These are phyloP conservation scores for Amylocystis lapponica DNA, from an alignment of 768 basidiomycete genomes.

Conservation along the genomic window DNA sequence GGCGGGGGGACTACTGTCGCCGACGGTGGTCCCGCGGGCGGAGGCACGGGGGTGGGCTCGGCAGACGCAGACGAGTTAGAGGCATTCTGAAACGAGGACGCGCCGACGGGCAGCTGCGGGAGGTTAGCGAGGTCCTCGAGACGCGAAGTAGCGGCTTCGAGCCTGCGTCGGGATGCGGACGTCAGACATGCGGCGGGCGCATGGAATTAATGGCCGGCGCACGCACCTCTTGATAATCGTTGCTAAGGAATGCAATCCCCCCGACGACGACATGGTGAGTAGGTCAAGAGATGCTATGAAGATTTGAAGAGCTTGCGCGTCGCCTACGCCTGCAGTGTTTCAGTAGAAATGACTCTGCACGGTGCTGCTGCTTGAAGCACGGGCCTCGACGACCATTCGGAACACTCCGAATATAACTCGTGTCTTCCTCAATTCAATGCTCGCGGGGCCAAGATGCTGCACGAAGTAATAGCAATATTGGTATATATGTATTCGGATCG, in stretches of 20 bases:
- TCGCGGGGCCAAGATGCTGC: too few species aligned
- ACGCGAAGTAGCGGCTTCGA: constrained; percentile 90
- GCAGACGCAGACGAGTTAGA: constrained; percentile 5
- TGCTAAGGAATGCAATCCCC: constrained; percentile 65
- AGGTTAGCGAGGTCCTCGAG: constrained; percentile 83
- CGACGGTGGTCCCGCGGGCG: constrained; percentile 29
- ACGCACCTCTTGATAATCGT: constrained; percentile 77
- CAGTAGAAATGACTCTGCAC: too few species aligned
- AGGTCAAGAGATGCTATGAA: too few species aligned
- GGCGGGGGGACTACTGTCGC: constrained; percentile 33
- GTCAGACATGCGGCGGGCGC: constrained; percentile 9
- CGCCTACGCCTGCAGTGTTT: too few species aligned
- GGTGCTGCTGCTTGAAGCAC: too few species aligned
- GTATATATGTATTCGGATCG: too few species aligned
- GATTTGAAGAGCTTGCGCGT: too few species aligned
- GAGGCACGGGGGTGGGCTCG: constrained; percentile 21
- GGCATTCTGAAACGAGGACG: constrained; percentile 7
- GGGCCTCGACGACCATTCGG: too few species aligned
- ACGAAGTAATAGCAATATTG: too few species aligned
- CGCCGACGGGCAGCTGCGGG: constrained; percentile 23
- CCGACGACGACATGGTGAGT: too few species aligned
- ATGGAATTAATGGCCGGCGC: neutral
- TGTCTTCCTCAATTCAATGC: too few species aligned
- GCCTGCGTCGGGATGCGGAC: constrained; percentile 37
- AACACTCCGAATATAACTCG: too few species aligned